phyloP scores from a whole-genome alignment of 768 basidiomycete genomes.

The Gloeostereum incarnatum region DNA sequence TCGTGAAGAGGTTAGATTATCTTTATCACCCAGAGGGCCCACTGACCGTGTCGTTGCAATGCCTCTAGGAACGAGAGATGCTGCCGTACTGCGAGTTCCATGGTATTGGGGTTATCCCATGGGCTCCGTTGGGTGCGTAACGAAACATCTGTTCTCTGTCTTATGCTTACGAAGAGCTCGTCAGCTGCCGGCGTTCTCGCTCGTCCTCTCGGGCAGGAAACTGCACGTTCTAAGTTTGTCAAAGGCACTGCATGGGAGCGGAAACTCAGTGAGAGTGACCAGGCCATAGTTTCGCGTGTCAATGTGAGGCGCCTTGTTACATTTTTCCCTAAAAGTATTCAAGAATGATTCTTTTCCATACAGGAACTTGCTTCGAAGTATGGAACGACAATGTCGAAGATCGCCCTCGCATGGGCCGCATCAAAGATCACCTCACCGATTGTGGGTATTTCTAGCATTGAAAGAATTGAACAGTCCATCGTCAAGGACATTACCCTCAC shows the following conservation, averaged over 20 bases:
- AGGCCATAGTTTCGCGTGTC: slow-evolving; percentile 27
- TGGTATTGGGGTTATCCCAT: slow-evolving; percentile 37
- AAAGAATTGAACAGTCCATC: slow-evolving; percentile 22
- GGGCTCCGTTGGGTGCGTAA: slow-evolving; percentile 32
- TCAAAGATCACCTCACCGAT: slow-evolving; percentile 33
- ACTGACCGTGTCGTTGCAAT: not conserved
- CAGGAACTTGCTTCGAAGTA: slow-evolving; percentile 28
- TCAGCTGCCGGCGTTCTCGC: slow-evolving; percentile 25
- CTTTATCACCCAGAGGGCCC: not conserved
- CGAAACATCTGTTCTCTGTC: too few species aligned
- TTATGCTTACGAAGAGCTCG: too few species aligned
- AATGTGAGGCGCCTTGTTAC: too few species aligned
- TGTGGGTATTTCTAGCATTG: slow-evolving; percentile 22
- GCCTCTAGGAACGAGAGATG: slow-evolving; percentile 23
- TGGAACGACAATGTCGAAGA: slow-evolving; percentile 29
- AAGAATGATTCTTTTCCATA: too few species aligned
- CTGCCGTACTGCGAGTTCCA: slow-evolving; percentile 23
- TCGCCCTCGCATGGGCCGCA: slow-evolving; percentile 31
- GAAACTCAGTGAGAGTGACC: slow-evolving; percentile 17
- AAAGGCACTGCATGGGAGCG: slow-evolving; percentile 16
- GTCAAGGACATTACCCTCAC: slow-evolving; percentile 17
- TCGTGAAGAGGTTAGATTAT: slow-evolving; percentile 28
- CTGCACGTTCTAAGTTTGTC: slow-evolving; percentile 8
- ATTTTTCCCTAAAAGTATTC: too few species aligned
- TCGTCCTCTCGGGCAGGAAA: slow-evolving; percentile 16